A percentile compares a stretch with the other conserved stretches of the same genome.
Evolutionary conservation across 148 eudicot genomes (phyloP).

Genomic region (Amaranthus cruentus): DNA sequence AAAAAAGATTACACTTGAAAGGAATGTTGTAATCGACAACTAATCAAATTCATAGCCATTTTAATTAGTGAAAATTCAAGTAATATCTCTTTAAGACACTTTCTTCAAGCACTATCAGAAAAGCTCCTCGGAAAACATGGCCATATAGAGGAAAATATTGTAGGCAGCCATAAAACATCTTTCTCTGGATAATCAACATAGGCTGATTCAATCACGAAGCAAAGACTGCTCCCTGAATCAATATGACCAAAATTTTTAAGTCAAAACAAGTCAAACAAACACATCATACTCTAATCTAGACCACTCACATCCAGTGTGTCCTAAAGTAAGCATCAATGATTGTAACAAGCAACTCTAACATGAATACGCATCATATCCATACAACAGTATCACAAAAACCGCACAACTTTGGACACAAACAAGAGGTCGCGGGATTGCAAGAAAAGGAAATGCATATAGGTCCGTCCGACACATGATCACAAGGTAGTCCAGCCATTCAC

Average conservation of each 20-base stretch:
- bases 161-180: conserved; percentile 37
- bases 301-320: conserved; percentile 4
- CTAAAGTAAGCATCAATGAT: conserved; percentile 7
- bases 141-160: conserved; percentile 26
- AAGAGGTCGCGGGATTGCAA: not conserved
- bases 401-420: not conserved
- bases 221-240: conserved; percentile 54
- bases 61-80: conserved; percentile 20
- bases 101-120: conserved; percentile 29
- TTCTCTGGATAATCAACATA: conserved; percentile 36
- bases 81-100: conserved; percentile 19
- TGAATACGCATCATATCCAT: not conserved
- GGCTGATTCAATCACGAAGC: conserved; percentile 45
- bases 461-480: not conserved
- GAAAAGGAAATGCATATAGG: conserved; percentile 10
- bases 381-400: not conserved
- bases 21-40: not conserved
- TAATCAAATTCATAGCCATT: conserved; percentile 12
- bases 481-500: not conserved
- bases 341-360: conserved; percentile 1
- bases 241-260: conserved; percentile 41
- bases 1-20: conserved; percentile 2
- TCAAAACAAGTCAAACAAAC: conserved; percentile 36
- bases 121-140: conserved; percentile 30
- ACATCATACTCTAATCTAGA: conserved; percentile 25